Conservation (phyloP, 1,284 basidiomycete species). For the Polyporus tsugae region DNA sequence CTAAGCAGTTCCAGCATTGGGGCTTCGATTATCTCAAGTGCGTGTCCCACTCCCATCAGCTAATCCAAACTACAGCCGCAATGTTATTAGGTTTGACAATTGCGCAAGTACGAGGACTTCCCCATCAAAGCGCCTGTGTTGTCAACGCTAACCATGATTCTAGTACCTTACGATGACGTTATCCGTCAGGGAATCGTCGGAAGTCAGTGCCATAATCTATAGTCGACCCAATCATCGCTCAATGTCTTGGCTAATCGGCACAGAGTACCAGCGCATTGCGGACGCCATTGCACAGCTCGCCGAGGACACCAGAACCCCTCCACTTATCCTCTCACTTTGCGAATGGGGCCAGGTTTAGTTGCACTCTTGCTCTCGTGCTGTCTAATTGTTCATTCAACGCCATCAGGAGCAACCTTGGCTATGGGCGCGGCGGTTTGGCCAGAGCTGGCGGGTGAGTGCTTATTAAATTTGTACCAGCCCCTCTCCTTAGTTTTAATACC, state of each 20-base stretch:
- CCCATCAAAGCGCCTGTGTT: background rate
- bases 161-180: constrained; percentile 58
- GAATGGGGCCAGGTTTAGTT: constrained; percentile 59
- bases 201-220: constrained; percentile 45
- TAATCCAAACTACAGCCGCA: background rate
- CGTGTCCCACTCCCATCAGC: constrained; percentile 1
- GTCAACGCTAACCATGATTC: background rate
- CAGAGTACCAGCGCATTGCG: constrained; percentile 59
- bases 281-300: constrained; percentile 53
- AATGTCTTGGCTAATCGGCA: background rate
- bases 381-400: background rate
- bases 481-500: background rate
- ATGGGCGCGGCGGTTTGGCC: constrained; percentile 53
- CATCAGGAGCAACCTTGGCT: constrained; percentile 40
- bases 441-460: constrained; percentile 53
- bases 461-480: constrained; percentile 10
- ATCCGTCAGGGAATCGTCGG: constrained; percentile 56
- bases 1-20: constrained; percentile 56
- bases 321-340: constrained; percentile 58
- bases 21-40: constrained; percentile 63
- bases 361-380: background rate
- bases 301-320: constrained; percentile 47
- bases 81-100: constrained; percentile 52
- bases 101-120: constrained; percentile 49
- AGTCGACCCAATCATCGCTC: background rate